Evolutionary conservation across 176 grass and related monocot genomes (phyloP).

Genomic region (Eleusine coracana): DNA sequence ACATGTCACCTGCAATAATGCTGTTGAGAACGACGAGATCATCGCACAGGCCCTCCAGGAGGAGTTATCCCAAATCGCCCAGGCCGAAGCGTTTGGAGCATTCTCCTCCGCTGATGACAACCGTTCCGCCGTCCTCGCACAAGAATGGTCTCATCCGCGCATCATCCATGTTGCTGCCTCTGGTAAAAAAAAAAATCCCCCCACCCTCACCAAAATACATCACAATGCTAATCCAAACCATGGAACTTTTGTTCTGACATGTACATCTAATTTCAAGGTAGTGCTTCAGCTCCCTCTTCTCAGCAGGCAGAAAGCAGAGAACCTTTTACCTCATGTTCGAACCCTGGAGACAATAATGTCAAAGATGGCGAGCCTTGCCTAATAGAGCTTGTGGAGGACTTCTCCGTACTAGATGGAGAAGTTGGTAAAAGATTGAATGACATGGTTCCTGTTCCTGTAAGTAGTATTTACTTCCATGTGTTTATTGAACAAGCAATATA

Average conservation of each 20-base stretch:
- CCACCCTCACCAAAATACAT: neutral
- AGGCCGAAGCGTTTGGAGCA: conserved; percentile 50
- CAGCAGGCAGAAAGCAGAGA: conserved; percentile 39
- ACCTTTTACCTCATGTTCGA: conserved; percentile 37
- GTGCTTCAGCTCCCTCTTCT: neutral
- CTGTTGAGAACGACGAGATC: conserved; percentile 66
- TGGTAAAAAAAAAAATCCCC: conserved; percentile 2
- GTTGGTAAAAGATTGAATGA: conserved; percentile 77
- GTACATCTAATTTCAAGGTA: neutral
- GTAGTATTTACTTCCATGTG: neutral
- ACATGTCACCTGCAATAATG: neutral
- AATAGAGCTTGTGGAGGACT: conserved; percentile 56
- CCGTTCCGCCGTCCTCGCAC: conserved; percentile 62
- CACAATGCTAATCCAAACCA: neutral
- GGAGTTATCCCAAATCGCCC: conserved; percentile 64
- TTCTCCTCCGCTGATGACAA: neutral
- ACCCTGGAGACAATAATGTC: conserved; percentile 41
- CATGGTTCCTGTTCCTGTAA: conserved; percentile 86
- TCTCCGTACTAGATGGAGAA: conserved; percentile 62
- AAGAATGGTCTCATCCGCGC: conserved; percentile 54
- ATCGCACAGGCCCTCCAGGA: conserved; percentile 76
- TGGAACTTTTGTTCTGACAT: neutral
- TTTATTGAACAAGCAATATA: neutral
- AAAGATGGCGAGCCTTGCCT: neutral
- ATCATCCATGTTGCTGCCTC: conserved; percentile 22